Conservation (phyloP, 495 filamentous ascomycete species). For the Xylona heveae region DNA sequence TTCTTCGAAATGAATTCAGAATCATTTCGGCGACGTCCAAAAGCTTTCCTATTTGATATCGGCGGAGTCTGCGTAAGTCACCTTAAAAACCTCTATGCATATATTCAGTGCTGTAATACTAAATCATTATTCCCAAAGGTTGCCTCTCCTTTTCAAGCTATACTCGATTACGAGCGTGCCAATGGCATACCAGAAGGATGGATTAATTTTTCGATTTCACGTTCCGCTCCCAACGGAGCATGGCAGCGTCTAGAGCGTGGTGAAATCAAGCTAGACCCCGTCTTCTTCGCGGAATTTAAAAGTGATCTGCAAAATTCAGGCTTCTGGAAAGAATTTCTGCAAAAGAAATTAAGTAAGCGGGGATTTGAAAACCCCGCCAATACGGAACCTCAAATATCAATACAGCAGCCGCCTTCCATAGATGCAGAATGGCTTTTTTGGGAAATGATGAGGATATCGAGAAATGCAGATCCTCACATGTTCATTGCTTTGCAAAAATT, state of each 20-base stretch:
- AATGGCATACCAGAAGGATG: constrained; percentile 64
- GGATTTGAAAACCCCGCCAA: constrained; percentile 13
- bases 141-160: constrained; percentile 76
- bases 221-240: constrained; percentile 52
- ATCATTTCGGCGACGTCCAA: constrained; percentile 29
- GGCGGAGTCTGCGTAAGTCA: constrained; percentile 82
- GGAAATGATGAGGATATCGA: constrained; percentile 69
- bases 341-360: constrained; percentile 14
- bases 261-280: constrained; percentile 43
- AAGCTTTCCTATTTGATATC: constrained; percentile 85
- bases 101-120: constrained; percentile 1
- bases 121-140: constrained; percentile 31
- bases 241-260: constrained; percentile 75
- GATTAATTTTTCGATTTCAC: constrained; percentile 76
- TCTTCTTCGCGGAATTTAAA: constrained; percentile 62
- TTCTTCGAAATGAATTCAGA: too few relatives aligned
- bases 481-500: constrained; percentile 59
- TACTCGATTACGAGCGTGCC: constrained; percentile 65
- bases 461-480: constrained; percentile 65
- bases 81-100: not conserved
- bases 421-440: constrained; percentile 71
- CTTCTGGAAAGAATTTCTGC: constrained; percentile 39
- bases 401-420: constrained; percentile 47
- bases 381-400: not conserved
- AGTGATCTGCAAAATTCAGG: constrained; percentile 40